Evolutionary conservation across 768 basidiomycete species (phyloP).

Genomic region (Suillus decipiens): DNA sequence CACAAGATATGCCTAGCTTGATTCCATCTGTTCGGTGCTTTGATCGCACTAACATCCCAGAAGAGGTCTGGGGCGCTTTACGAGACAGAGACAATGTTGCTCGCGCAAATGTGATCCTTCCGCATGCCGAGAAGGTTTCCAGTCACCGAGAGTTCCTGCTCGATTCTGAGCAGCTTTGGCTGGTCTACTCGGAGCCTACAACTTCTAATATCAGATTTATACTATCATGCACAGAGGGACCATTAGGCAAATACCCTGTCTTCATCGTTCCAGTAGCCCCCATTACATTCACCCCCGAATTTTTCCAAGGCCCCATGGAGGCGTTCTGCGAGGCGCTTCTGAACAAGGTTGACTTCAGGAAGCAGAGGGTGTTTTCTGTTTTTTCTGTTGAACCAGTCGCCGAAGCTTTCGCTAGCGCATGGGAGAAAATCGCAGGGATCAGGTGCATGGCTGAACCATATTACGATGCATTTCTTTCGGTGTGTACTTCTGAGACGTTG

Average conservation of each 20-base stretch:
- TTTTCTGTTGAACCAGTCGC: conserved; percentile 50
- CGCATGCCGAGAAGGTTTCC: conserved; percentile 48
- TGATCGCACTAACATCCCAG: conserved; percentile 23
- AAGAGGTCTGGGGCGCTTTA: conserved; percentile 32
- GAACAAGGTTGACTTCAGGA: conserved; percentile 26
- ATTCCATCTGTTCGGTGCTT: conserved; percentile 9
- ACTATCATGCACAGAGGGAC: conserved; percentile 47
- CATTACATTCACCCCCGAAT: conserved; percentile 26
- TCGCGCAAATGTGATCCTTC: conserved; percentile 50
- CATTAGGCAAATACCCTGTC: conserved; percentile 49
- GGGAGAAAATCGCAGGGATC: conserved; percentile 45
- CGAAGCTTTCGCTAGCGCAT: conserved; percentile 43
- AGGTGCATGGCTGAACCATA: conserved; percentile 44
- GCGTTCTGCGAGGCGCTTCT: conserved; percentile 38
- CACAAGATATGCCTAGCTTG: conserved; percentile 20
- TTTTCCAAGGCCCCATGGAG: conserved; percentile 40
- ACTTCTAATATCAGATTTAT: conserved; percentile 41
- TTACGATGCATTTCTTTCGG: conserved; percentile 50
- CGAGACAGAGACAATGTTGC: conserved; percentile 25
- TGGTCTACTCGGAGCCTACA: conserved; percentile 44
- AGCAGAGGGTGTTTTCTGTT: conserved; percentile 59
- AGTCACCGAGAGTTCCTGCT: conserved; percentile 27
- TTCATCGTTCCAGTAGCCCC: conserved; percentile 46
- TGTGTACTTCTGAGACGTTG: conserved; percentile 44
- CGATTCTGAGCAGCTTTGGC: conserved; percentile 42